Conservation (phyloP, 208 protist genomes). For the Trypanosoma theileri region DNA sequence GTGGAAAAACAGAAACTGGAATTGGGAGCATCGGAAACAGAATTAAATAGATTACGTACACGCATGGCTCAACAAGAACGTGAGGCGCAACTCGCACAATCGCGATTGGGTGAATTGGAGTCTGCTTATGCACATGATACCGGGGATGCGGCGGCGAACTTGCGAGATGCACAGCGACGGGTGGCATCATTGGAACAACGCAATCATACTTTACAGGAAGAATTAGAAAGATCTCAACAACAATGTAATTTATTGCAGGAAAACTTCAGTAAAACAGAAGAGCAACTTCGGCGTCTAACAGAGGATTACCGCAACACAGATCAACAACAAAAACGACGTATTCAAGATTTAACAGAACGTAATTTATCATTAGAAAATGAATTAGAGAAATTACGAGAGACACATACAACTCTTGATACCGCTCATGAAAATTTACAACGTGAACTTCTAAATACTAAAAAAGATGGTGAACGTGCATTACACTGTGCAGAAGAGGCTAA, state of each 20-base stretch:
- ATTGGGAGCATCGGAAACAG: conserved; percentile 29
- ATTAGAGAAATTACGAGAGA: conserved; percentile 30
- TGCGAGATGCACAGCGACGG: conserved; percentile 39
- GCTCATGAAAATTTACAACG: conserved; percentile 36
- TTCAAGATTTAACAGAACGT: conserved; percentile 39
- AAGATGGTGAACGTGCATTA: conserved; percentile 39
- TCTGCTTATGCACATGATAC: conserved; percentile 32
- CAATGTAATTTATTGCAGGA: conserved; percentile 20
- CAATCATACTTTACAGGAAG: conserved; percentile 36
- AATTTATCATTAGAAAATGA: conserved; percentile 34
- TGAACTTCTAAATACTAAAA: conserved; percentile 11
- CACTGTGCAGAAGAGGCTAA: conserved; percentile 45
- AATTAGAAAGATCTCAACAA: conserved; percentile 32
- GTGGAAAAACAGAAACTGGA: conserved; percentile 27
- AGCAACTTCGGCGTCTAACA: conserved; percentile 19
- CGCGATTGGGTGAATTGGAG: conserved; percentile 41
- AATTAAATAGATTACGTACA: conserved; percentile 11
- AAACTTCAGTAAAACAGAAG: conserved; percentile 15
- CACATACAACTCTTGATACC: conserved; percentile 19
- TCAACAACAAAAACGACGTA: conserved; percentile 21
- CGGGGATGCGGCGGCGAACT: conserved; percentile 29
- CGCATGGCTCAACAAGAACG: conserved; percentile 32
- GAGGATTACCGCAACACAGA: conserved; percentile 22
- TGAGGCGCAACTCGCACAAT: conserved; percentile 36
- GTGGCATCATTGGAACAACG: conserved; percentile 36